Percentiles rank a stretch among this genome's conserved stretches.
phyloP scores from a whole-genome alignment of 306 rosid genomes.

The Betula pendula region DNA sequence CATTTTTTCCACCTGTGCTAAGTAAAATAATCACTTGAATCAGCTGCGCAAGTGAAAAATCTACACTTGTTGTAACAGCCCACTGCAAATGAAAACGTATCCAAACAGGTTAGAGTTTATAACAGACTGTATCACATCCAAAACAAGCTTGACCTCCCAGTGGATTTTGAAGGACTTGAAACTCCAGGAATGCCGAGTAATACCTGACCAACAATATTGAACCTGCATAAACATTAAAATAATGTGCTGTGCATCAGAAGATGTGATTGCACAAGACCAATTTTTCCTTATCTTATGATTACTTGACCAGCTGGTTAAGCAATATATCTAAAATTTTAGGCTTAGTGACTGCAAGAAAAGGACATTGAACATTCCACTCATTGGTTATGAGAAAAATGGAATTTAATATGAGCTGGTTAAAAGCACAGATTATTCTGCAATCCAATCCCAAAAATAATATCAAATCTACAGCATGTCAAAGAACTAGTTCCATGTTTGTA shows the following conservation, averaged over 20 bases:
- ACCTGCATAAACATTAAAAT: conserved; percentile 62
- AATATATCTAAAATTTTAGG: conserved; percentile 21
- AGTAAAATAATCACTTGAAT: conserved; percentile 91
- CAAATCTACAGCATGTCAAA: background rate
- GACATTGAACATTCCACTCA: background rate
- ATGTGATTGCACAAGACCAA: conserved; percentile 8
- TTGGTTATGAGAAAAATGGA: background rate
- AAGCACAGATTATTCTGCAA: background rate
- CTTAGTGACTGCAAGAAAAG: conserved; percentile 9
- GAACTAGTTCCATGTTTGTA: background rate
- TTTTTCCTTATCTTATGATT: conserved; percentile 11
- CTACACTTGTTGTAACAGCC: conserved; percentile 95
- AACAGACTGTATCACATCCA: conserved; percentile 19
- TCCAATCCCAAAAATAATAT: background rate
- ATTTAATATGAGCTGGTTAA: background rate
- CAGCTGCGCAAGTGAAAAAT: conserved; percentile 82
- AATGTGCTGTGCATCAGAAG: conserved; percentile 34
- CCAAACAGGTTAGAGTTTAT: conserved; percentile 24
- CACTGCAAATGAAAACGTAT: conserved; percentile 68
- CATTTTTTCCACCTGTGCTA: conserved; percentile 82
- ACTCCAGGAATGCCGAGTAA: conserved; percentile 34
- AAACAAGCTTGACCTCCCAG: conserved; percentile 31
- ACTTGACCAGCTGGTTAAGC: conserved; percentile 11
- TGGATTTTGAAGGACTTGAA: conserved; percentile 36
- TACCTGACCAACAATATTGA: conserved; percentile 99